Percentiles rank a stretch among this genome's conserved stretches.
Evolutionary conservation across 129 eudicot genomes (phyloP).

Genomic region (Oenanthe sinensis): DNA sequence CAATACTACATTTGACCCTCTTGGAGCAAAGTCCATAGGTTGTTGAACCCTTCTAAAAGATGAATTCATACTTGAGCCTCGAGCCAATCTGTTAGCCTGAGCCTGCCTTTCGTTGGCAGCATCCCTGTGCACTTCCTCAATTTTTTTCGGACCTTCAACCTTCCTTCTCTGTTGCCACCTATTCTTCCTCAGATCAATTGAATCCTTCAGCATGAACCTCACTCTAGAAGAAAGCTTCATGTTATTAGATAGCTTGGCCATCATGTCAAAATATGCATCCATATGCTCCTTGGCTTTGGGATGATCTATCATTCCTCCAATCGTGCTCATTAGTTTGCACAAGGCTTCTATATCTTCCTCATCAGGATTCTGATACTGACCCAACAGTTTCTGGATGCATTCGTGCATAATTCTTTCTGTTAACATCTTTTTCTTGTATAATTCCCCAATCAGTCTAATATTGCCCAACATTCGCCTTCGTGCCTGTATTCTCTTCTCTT

Average conservation of each 20-base stretch:
- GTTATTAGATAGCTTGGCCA: slow-evolving; percentile 59
- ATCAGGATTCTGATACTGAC: slow-evolving; percentile 55
- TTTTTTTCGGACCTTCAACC: slow-evolving; percentile 94
- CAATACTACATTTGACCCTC: slow-evolving; percentile 43
- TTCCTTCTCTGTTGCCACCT: slow-evolving; percentile 96
- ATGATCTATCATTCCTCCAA: slow-evolving; percentile 89
- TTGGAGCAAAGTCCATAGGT: slow-evolving; percentile 59
- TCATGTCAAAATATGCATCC: slow-evolving; percentile 60
- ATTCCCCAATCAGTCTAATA: slow-evolving; percentile 86
- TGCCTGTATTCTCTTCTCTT: slow-evolving; percentile 60
- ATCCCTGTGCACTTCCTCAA: slow-evolving; percentile 71
- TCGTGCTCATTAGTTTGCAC: slow-evolving; percentile 66
- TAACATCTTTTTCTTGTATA: slow-evolving; percentile 87
- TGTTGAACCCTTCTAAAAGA: slow-evolving; percentile 59
- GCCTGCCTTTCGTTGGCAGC: slow-evolving; percentile 65
- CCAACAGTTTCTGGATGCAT: slow-evolving; percentile 67
- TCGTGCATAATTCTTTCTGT: slow-evolving; percentile 94
- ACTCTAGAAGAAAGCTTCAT: slow-evolving; percentile 78
- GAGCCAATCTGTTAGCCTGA: slow-evolving; percentile 57
- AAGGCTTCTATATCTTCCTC: slow-evolving; percentile 53
- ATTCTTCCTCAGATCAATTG: slow-evolving; percentile 79
- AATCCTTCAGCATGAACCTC: slow-evolving; percentile 75
- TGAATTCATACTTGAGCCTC: slow-evolving; percentile 52
- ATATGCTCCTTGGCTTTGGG: slow-evolving; percentile 67
- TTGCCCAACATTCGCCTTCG: slow-evolving; percentile 94